Conservation (phyloP, 176 grass and related monocot species). For the Hsuehochloa calcarea region DNA sequence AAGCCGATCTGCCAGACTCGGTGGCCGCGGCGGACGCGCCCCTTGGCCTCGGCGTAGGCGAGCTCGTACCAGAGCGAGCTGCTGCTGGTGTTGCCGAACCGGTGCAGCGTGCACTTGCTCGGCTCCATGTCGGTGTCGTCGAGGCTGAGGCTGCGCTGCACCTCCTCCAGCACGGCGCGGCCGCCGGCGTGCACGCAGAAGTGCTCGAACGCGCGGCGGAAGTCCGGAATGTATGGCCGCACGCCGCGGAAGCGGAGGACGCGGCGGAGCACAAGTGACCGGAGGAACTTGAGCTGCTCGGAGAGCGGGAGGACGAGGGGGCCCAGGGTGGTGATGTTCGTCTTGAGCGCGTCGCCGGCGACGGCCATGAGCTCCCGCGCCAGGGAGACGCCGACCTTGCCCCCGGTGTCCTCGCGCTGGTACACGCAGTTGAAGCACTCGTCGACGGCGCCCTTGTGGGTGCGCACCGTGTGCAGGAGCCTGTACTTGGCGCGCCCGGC, state of each 20-base stretch:
- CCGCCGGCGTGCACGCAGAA: slow-evolving; percentile 87
- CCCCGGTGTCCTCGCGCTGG: slow-evolving; percentile 55
- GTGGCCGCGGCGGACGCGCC: slow-evolving; percentile 46
- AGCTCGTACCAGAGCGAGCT: slow-evolving; percentile 78
- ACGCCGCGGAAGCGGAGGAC: not conserved
- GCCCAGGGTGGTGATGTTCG: slow-evolving; percentile 70
- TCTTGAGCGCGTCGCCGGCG: slow-evolving; percentile 64
- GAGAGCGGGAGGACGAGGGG: slow-evolving; percentile 59
- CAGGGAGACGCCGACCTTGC: slow-evolving; percentile 49
- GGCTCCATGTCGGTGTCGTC: slow-evolving; percentile 11
- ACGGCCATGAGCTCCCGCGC: slow-evolving; percentile 74
- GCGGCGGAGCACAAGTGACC: slow-evolving; percentile 29
- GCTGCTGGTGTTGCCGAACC: slow-evolving; percentile 77
- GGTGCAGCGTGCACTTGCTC: slow-evolving; percentile 53
- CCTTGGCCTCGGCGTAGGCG: slow-evolving; percentile 71
- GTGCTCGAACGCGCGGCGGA: slow-evolving; percentile 81
- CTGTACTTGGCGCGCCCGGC: slow-evolving; percentile 51
- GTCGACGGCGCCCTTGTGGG: slow-evolving; percentile 57
- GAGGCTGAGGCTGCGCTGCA: not conserved
- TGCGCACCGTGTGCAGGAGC: slow-evolving; percentile 59
- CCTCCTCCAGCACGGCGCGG: slow-evolving; percentile 42
- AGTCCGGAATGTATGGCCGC: slow-evolving; percentile 61
- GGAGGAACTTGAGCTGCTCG: slow-evolving; percentile 71
- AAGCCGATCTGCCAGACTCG: slow-evolving; percentile 63
- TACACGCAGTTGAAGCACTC: slow-evolving; percentile 61